Conservation (phyloP, 2,329 filamentous ascomycete species). For the Cytospora schulzeri region DNA sequence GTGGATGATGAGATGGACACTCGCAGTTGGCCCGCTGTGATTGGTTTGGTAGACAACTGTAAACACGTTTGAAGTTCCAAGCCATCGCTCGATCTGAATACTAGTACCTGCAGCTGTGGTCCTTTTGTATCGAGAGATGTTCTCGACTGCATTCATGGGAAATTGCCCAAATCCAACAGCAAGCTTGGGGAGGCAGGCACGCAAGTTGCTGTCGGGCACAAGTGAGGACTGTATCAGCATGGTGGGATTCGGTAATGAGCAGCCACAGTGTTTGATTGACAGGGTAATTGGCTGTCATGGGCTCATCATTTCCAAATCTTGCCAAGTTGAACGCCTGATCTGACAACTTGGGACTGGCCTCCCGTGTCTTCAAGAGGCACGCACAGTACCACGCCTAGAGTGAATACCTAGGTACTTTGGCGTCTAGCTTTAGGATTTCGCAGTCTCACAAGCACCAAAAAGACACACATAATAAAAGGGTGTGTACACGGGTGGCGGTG, state of each 20-base stretch:
- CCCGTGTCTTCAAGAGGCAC: neutral
- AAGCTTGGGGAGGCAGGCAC: constrained; percentile 4
- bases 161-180: constrained; percentile 16
- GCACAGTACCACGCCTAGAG: neutral
- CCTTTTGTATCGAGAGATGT: neutral
- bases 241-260: constrained; percentile 1
- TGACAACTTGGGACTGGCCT: neutral
- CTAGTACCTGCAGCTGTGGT: constrained; percentile 16
- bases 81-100: constrained; percentile 17
- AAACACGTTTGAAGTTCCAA: constrained; percentile 9
- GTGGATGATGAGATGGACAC: neutral
- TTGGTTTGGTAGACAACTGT: constrained; percentile 3
- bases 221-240: constrained; percentile 3
- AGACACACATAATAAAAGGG: neutral
- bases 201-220: neutral
- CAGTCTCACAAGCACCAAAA: neutral
- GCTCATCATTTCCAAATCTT: constrained; percentile 1
- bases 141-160: constrained; percentile 9
- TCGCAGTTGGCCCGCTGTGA: constrained; percentile 11
- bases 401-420: neutral
- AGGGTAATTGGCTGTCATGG: constrained; percentile 14
- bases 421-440: neutral
- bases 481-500: neutral
- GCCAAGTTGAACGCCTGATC: neutral
- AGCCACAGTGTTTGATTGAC: constrained; percentile 18